Evolutionary conservation across 2,329 filamentous ascomycete species (phyloP).

Genomic region (Chrysosporium keratinophilum): DNA sequence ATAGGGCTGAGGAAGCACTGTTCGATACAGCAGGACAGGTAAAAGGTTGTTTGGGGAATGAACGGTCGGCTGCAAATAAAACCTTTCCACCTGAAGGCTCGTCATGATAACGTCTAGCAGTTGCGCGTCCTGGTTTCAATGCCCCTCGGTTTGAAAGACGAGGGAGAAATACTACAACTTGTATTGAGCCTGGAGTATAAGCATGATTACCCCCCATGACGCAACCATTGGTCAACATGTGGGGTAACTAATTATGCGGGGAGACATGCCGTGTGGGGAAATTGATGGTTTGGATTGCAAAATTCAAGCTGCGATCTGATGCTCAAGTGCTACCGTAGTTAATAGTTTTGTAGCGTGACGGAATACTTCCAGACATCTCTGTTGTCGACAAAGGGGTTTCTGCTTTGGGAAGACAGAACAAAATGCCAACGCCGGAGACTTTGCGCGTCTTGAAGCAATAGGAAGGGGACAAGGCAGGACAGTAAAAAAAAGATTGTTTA

Average conservation of each 20-base stretch:
- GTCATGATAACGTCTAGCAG: background rate
- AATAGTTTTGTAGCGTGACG: no score
- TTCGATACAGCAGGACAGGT: constrained; percentile 30
- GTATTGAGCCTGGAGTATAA: background rate
- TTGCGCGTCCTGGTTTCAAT: background rate
- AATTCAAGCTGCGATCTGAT: no score
- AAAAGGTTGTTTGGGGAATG: constrained; percentile 27
- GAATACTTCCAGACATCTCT: no score
- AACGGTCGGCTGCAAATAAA: constrained; percentile 20
- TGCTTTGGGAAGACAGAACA: no score
- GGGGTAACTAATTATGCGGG: background rate
- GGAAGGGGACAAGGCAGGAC: background rate
- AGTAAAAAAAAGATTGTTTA: constrained; percentile 3
- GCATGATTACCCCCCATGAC: background rate
- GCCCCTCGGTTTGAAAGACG: no score
- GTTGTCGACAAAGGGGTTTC: no score
- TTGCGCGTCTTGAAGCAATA: no score
- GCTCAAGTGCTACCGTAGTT: no score
- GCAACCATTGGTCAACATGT: background rate
- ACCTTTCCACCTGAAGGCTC: constrained; percentile 14
- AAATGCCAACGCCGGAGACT: no score
- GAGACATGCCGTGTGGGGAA: background rate
- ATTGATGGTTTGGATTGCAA: no score
- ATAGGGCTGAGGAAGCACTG: constrained; percentile 23
- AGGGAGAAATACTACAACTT: background rate